phyloP scores from a whole-genome alignment of 306 rosid species.

The Cicer bijugum region DNA sequence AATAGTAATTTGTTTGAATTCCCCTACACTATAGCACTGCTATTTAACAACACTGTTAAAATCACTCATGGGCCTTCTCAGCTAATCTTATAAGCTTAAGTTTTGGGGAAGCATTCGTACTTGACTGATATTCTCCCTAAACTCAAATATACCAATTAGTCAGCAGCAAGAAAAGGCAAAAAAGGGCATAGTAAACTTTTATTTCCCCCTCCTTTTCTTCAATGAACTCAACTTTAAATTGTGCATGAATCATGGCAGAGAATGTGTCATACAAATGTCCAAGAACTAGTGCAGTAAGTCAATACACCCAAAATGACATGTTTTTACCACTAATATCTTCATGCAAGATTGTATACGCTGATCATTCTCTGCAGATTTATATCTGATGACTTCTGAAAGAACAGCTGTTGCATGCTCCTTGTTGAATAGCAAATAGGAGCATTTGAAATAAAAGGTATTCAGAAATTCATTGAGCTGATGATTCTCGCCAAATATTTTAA shows the following conservation, averaged over 20 bases:
- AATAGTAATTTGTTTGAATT: no score
- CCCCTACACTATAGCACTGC: no score
- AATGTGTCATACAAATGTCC: slow-evolving; percentile 13
- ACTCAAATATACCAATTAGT: slow-evolving; percentile 28
- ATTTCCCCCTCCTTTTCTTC: not conserved
- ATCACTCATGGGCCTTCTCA: not conserved
- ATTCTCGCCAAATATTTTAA: slow-evolving; percentile 80
- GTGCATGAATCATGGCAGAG: slow-evolving; percentile 23
- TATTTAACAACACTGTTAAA: not conserved
- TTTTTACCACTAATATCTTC: slow-evolving; percentile 81
- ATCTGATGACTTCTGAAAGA: slow-evolving; percentile 63
- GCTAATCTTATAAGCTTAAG: slow-evolving; percentile 21
- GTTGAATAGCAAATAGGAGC: slow-evolving; percentile 87
- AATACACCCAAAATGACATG: slow-evolving; percentile 42
- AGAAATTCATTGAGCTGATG: slow-evolving; percentile 86
- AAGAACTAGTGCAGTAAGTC: slow-evolving; percentile 21
- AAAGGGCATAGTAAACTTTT: no score
- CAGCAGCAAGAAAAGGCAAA: slow-evolving; percentile 12
- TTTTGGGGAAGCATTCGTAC: not conserved
- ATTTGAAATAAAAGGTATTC: slow-evolving; percentile 69
- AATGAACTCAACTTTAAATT: slow-evolving; percentile 20
- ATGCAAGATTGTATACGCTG: slow-evolving; percentile 64
- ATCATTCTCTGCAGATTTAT: slow-evolving; percentile 63
- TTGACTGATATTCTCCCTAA: slow-evolving; percentile 20
- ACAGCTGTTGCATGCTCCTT: slow-evolving; percentile 88